Conservation (phyloP, 106 monocot species). For the Narthecium ossifragum region DNA sequence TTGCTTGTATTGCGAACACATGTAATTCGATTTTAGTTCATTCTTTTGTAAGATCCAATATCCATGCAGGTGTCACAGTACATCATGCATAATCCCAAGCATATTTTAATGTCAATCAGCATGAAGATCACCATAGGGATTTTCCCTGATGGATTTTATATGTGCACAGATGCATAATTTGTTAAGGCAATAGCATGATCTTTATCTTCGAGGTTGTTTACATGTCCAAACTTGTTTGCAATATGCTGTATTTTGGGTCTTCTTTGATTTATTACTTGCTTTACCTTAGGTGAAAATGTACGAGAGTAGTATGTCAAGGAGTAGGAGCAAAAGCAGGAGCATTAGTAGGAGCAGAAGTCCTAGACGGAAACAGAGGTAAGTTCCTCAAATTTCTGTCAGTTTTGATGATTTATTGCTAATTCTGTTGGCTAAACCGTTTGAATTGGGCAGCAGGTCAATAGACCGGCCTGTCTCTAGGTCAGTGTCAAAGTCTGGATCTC, state of each 20-base stretch:
- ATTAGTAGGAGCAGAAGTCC: constrained; percentile 37
- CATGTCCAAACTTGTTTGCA: not conserved
- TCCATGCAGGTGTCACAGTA: too few relatives aligned
- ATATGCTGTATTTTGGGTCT: not conserved
- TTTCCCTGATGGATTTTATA: not conserved
- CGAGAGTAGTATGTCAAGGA: constrained; percentile 29
- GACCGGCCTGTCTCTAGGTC: constrained; percentile 19
- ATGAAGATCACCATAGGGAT: too few relatives aligned
- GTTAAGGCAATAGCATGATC: not conserved
- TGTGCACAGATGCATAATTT: not conserved
- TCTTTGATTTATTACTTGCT: not conserved
- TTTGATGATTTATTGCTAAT: not conserved
- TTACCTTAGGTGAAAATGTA: constrained; percentile 39
- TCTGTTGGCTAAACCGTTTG: not conserved
- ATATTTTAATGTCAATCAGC: too few relatives aligned
- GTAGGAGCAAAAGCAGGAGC: constrained; percentile 33
- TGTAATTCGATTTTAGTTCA: too few relatives aligned
- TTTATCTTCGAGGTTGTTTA: not conserved
- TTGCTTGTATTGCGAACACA: too few relatives aligned
- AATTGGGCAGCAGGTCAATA: constrained; percentile 19
- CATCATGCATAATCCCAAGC: too few relatives aligned
- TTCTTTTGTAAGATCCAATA: too few relatives aligned
- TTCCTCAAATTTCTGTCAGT: not conserved
- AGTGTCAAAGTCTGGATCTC: constrained; percentile 16
- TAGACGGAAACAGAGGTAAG: constrained; percentile 27